Base-by-base conservation (phyloP, 768 basidiomycete species). In the Mycena vitilis region DNA sequence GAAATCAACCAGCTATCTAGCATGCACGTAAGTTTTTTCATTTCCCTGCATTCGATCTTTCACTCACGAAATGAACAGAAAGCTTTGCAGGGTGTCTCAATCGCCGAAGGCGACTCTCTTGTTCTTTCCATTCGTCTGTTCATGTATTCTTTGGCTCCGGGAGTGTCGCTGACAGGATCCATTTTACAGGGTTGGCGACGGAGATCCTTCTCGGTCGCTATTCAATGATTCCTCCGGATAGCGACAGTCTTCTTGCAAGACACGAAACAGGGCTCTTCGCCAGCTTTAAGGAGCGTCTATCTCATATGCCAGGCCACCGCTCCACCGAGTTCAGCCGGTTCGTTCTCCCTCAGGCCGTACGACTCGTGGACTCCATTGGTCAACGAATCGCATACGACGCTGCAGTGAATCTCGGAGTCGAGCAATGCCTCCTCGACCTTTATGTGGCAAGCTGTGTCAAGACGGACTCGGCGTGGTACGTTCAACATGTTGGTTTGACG, bases 41-140 rank as follows among this genome's bases (percentile, higher is more conserved):
- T 22, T 37, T 59, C 47, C 49, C 5, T 36, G 13, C 22, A 55
- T 11, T 42, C 13, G n/a, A 20, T 20, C 48, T 9, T 55, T 20
- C 20, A 47, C 30, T 66, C 30, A 53, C 8, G 23, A 34, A 47
- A 18, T 8, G 8, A 16, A 38, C 61, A 86, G 83, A 74, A 70
- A 52, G 78, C 80, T 13, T 73, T 82, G 59, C 80, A 83, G 6
- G 83, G 83, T 0, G 73, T 75, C 5, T 75, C 79, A 2, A 84
- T 85, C 54, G 83, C 85, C 4, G 85, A 86, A 75, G 85, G 85
- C 22, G 85, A 86, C 69, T 73, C 81, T 25, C 73, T 84, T 0
- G 83, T 74, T 1, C 66, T 85, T 2, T 80, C 79, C 18, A 83
- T 83, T 47, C 77, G 83, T 85, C 62, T 55, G 44, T 51, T 51